These are phyloP conservation scores for Pisolithus marmoratus DNA, from an alignment of 768 basidiomycete species.

Conservation along the genomic window DNA sequence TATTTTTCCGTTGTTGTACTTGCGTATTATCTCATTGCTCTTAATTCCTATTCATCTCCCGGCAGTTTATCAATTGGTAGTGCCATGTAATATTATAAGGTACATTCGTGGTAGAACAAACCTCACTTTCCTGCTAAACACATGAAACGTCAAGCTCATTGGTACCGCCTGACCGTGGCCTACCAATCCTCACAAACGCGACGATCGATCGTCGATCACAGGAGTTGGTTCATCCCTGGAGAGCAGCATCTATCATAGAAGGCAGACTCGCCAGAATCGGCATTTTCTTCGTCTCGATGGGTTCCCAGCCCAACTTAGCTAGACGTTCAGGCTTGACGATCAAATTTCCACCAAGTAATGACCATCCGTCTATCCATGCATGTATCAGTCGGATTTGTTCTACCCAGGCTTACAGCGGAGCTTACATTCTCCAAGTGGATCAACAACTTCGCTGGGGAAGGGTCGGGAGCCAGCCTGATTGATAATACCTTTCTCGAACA, in stretches of 20 bases:
- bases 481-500: conserved; percentile 30
- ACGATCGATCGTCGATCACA: not conserved
- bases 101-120: not conserved
- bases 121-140: no score
- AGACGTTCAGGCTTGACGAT: conserved; percentile 31
- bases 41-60: no score
- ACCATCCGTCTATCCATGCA: conserved; percentile 32
- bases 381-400: not conserved
- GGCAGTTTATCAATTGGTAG: no score
- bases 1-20: no score
- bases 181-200: no score
- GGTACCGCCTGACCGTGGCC: no score
- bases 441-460: conserved; percentile 28
- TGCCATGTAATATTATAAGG: not conserved
- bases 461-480: conserved; percentile 29
- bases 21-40: no score
- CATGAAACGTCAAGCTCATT: no score
- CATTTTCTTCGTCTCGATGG: conserved; percentile 21
- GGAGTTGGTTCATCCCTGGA: conserved; percentile 13
- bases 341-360: conserved; percentile 34
- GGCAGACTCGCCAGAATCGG: conserved; percentile 25
- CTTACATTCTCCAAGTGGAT: conserved; percentile 36
- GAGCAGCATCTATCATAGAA: conserved; percentile 32
- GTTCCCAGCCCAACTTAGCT: conserved; percentile 36
- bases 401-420: not conserved